Evolutionary conservation across 441 rosid species (phyloP).

Genomic region (Cnidoscolus chayamansa): DNA sequence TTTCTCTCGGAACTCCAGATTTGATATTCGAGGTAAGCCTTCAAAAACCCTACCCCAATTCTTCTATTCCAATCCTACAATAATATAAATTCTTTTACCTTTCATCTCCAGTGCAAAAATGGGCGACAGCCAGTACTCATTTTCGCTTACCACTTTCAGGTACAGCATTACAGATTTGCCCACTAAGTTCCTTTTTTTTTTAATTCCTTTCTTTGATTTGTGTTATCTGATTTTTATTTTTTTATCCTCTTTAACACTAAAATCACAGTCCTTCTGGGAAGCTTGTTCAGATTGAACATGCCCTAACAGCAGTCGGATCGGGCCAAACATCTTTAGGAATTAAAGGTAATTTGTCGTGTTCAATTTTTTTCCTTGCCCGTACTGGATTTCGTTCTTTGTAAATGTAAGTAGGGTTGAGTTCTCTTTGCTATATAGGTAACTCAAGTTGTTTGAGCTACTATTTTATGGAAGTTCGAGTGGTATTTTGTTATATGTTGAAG

Average conservation of each 20-base stretch:
- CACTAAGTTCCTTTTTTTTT: neutral
- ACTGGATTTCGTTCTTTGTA: too few species aligned
- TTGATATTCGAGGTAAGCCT: conserved; percentile 5
- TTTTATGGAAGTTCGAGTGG: neutral
- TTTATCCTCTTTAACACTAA: neutral
- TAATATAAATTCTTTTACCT: too few species aligned
- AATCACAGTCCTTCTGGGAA: conserved; percentile 84
- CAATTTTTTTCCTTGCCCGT: neutral
- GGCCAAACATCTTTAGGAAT: conserved; percentile 96
- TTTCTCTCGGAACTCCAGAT: neutral
- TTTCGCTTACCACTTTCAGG: conserved; percentile 80
- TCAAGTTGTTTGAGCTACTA: neutral
- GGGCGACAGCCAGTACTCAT: conserved; percentile 80
- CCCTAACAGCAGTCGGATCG: conserved; percentile 92
- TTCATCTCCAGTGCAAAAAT: conserved; percentile 19
- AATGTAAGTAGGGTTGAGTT: neutral
- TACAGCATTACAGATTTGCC: neutral
- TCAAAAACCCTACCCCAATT: neutral
- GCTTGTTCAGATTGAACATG: conserved; percentile 98
- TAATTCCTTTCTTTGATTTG: neutral
- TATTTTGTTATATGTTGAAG: neutral
- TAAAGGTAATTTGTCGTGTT: conserved; percentile 50
- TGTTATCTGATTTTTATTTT: neutral
- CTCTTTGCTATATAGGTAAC: neutral
- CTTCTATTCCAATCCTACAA: neutral